Base-by-base conservation (phyloP, 495 filamentous ascomycete genomes). In the Penicillium canescens region DNA sequence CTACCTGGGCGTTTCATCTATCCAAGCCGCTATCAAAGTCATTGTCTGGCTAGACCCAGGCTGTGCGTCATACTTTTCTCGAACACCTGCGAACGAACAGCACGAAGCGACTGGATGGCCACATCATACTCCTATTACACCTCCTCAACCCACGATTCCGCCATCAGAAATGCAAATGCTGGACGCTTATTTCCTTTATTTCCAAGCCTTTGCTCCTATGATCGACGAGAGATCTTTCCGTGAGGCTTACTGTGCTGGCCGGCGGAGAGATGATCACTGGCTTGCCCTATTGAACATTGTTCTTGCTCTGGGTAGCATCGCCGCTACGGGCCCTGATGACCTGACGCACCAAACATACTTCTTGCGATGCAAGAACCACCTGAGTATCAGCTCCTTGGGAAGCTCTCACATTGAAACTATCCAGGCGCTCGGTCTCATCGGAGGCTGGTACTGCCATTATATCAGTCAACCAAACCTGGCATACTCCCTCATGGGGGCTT, bases 1-100 rank as follows among this genome's bases (percentile, higher is more conserved):
- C 9, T 93, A 92, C 58, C 75, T 93, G 2, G 89, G 89, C 6
- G 83, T 88, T n/a, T 91, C 88, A 0, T 93, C 89, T 16, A 87
- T 93, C 58, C 88, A 88, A 58, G 88, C 89, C 0, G 87, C 87
- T 8, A 77, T 93, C 20, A 87, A 90, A 69, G 89, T 91, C 45
- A 91, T 93, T 69, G 80, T 90, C 54, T 88, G 85, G 73, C 81
- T 88, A 31, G 86, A 87, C 47, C 89, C 89, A 4, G 78, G 77
- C 20, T 78, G 85, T 18, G 66, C 81, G 33, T 73, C 77, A 14
- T 84, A 82, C 13, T 82, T 90, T 43, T 68, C 75, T 8, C 71
- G 70, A 43, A 71, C 61, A 33, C 66, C 74, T 10, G 60, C 68
- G 1, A 66, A 59, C 3, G 62, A 57, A 4, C 56, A 52, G 16